Evolutionary conservation across 2,329 filamentous ascomycete genomes (phyloP), one percentile per base, ranked within the genome.

Genomic region (Aspergillus sp.): DNA sequence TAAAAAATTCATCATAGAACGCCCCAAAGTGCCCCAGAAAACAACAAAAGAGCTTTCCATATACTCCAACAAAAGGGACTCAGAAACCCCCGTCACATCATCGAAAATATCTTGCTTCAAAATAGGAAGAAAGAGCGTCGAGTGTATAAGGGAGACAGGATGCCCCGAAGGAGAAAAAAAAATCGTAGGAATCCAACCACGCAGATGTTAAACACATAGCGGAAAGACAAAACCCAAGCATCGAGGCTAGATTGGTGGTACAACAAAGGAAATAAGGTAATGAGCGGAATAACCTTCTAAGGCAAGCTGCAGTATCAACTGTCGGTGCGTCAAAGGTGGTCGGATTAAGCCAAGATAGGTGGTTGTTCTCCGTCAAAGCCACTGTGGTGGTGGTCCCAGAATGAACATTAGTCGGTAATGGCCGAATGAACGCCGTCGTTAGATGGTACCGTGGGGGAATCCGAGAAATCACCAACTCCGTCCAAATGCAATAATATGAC

Each of bases 401-500:
- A 54, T 47, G 51, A 49, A 60, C 17, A 58, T 58, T 48, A 61
- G 49, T 46, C 57, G 58, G 56, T 48, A 51, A 57, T 57, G 45
- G 45, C 53, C 60, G 60, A 63, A 58, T 59, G 47, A 63, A 65
- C 62, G 62, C 62, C 60, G 60, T 64, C 58, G 59, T 64, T 64
- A 62, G 62, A 66, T 64, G 62, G 59, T 62, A 61, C 54, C 61
- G 59, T 61, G 39, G 33, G 51, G 45, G 42, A 58, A 64, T 63
- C 41, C 20, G 63, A 45, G 58, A 67, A 66, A 61, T 63, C 61
- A 57, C 61, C 63, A 70, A 71, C 66, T 68, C 68, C 68, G 56
- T 67, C 63, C 67, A 68, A 69, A 71, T 73, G 69, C 68, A 70
- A 64, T 60, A 63, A 70, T 65, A 61, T 60, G 59, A 65, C 60